Conservation (phyloP, 768 basidiomycete genomes). For the Dacryopinax spathularia region DNA sequence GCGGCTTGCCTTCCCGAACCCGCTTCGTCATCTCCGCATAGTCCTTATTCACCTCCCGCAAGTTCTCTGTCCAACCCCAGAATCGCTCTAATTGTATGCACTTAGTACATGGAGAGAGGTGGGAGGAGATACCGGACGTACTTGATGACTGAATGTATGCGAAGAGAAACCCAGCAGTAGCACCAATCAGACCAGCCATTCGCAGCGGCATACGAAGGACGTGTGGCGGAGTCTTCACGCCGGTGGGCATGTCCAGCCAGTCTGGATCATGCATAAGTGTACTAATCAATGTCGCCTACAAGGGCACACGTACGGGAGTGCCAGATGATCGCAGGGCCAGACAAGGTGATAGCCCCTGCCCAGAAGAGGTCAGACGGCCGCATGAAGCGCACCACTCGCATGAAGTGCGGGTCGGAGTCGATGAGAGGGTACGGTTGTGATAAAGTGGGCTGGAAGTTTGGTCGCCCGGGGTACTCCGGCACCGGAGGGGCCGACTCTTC, state of each 20-base stretch:
- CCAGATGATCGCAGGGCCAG: slow-evolving; percentile 67
- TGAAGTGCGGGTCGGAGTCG: slow-evolving; percentile 82
- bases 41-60: slow-evolving; percentile 65
- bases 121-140: slow-evolving; percentile 5
- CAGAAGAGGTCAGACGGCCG: slow-evolving; percentile 72
- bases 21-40: slow-evolving; percentile 61
- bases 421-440: slow-evolving; percentile 69
- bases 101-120: background rate
- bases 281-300: slow-evolving; percentile 6
- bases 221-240: background rate
- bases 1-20: slow-evolving; percentile 60
- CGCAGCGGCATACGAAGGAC: background rate
- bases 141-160: slow-evolving; percentile 22
- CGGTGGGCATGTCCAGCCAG: background rate
- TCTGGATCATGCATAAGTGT: slow-evolving; percentile 15
- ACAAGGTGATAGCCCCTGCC: slow-evolving; percentile 68
- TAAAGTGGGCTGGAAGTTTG: slow-evolving; percentile 12
- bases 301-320: slow-evolving; percentile 52
- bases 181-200: background rate
- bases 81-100: slow-evolving; percentile 49
- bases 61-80: slow-evolving; percentile 90
- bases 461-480: slow-evolving; percentile 19
- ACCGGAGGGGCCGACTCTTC: background rate
- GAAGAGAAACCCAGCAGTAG: slow-evolving; percentile 9
- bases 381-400: slow-evolving; percentile 78